Conservation (phyloP, 768 basidiomycete genomes). For the Leucocoprinus leucothites region DNA sequence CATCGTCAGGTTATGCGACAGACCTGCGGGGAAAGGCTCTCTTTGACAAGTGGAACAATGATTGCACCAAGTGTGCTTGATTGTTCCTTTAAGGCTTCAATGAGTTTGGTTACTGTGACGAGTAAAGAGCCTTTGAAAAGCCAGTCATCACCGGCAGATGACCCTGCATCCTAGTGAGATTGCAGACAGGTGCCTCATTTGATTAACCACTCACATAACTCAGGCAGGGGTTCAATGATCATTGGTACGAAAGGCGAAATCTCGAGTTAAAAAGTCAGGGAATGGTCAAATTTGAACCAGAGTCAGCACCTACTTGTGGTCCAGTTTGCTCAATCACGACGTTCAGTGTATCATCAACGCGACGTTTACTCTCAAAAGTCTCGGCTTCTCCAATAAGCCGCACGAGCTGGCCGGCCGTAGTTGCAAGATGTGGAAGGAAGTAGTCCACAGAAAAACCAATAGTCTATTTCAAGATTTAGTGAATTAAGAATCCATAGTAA, state of each 20-base stretch:
- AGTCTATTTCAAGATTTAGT: constrained; percentile 45
- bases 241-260: constrained; percentile 63
- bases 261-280: constrained; percentile 28
- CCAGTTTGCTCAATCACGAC: constrained; percentile 60
- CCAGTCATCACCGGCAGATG: constrained; percentile 61
- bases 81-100: constrained; percentile 67
- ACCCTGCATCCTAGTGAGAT: constrained; percentile 45
- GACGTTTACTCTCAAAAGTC: constrained; percentile 71
- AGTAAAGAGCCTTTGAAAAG: constrained; percentile 71
- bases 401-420: constrained; percentile 63
- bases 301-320: constrained; percentile 28
- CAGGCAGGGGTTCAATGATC: constrained; percentile 64
- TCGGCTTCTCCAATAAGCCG: constrained; percentile 69
- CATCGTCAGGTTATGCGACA: constrained; percentile 16
- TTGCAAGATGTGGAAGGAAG: constrained; percentile 69
- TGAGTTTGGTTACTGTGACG: constrained; percentile 63
- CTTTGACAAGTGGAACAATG: constrained; percentile 61
- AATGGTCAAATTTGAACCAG: background rate
- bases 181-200: background rate
- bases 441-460: constrained; percentile 43
- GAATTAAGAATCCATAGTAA: constrained; percentile 4
- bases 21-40: constrained; percentile 59
- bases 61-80: constrained; percentile 53
- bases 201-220: constrained; percentile 56
- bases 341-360: constrained; percentile 68